Evolutionary conservation across 1,284 basidiomycete species (phyloP), one percentile per base, ranked within the genome.

Genomic region (Tylopilus orsonianus): DNA sequence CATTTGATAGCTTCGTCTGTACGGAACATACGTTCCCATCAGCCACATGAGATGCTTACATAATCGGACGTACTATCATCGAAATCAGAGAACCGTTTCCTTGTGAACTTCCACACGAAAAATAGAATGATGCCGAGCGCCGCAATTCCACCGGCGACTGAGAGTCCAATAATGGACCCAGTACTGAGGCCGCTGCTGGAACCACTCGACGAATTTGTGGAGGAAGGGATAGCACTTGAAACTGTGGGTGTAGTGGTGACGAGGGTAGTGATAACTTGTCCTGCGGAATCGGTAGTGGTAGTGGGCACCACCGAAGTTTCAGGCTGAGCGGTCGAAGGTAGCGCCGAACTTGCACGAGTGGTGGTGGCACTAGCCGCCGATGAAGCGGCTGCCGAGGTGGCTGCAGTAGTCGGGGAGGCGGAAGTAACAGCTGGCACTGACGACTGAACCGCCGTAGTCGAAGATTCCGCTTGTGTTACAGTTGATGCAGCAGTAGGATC

Each of bases 1-100:
- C 88, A 91, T 69, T 90, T 90, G 69, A 91, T 91, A 23, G 85
- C 85, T 67, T 89, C 86, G 57, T 77, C 87, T 88, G 61, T 16
- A 29, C 40, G 50, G 44, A 44, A n/a, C 41, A 38, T n/a, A 38
- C 46, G 26, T 41, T 35, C 16, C 16, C 40, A 41, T 54, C 37
- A 49, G 45, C 23, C 22, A 37, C 9, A 39, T 42, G 44, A 41
- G 54, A 49, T 47, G 13, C 1, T 63, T 55, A 52, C 33, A 41
- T 58, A 54, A 55, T 30, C 42, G 9, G 36, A 79, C 85, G 58
- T 67, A 87, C 87, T 83, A 70, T 87, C 85, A 59, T 90, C 85
- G 59, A 87, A 88, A 56, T 86, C 83, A 46, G 71, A 56, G 62
- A 82, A 81, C 53, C 84, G 81, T 65, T 90, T 91, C 57, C 84